These are phyloP conservation scores for Myxozyma sirexii DNA, from an alignment of 805 yeast genomes.

Conservation along the genomic window DNA sequence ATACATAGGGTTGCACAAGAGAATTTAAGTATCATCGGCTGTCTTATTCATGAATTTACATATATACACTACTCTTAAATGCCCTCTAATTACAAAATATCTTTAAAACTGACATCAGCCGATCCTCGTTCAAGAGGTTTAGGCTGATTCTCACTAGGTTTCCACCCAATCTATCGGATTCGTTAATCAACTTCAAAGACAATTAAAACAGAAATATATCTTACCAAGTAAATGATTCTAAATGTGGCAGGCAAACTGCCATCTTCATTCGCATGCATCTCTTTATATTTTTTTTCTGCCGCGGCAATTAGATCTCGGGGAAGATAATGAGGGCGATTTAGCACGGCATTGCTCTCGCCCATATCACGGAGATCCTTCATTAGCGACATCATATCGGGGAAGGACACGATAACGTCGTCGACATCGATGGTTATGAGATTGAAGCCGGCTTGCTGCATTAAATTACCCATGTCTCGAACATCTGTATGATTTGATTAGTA, in stretches of 20 bases:
- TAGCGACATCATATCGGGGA: conserved; percentile 69
- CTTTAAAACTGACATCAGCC: conserved; percentile 69
- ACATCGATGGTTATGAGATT: conserved; percentile 80
- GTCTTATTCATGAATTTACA: conserved; percentile 1
- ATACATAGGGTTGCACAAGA: too few relatives aligned
- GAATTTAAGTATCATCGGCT: too few relatives aligned
- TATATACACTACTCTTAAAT: background rate
- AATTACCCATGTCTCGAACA: conserved; percentile 71
- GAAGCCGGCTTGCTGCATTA: conserved; percentile 75
- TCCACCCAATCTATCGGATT: conserved; percentile 70
- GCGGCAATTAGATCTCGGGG: conserved; percentile 71
- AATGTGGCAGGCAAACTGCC: conserved; percentile 75
- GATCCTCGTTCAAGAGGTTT: conserved; percentile 73
- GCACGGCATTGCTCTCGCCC: conserved; percentile 81
- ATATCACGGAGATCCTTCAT: conserved; percentile 72
- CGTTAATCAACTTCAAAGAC: background rate
- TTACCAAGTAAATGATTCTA: conserved; percentile 67
- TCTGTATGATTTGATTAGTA: conserved; percentile 41
- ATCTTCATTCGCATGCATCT: conserved; percentile 61
- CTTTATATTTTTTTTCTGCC: conserved; percentile 71
- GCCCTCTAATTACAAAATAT: conserved; percentile 47
- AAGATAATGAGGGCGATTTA: conserved; percentile 45
- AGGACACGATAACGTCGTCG: conserved; percentile 78
- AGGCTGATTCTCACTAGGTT: conserved; percentile 68
- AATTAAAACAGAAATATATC: background rate